These are phyloP conservation scores for Vitis hybrid DNA, from an alignment of 177 flowering plant species.

Conservation along the genomic window DNA sequence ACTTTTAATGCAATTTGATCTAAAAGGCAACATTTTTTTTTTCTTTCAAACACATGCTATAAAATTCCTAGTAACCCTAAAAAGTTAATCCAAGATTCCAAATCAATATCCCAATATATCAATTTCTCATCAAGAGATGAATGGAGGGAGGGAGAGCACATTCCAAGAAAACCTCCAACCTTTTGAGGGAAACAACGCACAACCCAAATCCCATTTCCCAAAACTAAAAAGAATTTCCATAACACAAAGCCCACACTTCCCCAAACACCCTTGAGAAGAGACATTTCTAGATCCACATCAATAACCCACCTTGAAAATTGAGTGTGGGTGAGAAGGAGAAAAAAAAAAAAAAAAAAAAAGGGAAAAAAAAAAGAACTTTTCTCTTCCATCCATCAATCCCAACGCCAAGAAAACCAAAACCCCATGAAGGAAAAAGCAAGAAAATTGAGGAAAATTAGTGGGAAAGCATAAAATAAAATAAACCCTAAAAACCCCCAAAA, in stretches of 20 bases:
- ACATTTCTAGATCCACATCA: constrained; percentile 58
- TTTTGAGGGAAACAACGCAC: constrained; percentile 31
- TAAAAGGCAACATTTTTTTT: too few relatives aligned
- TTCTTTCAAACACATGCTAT: too few relatives aligned
- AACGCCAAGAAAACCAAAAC: constrained; percentile 16
- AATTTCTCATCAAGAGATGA: background rate
- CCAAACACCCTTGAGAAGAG: constrained; percentile 51
- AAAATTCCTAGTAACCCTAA: too few relatives aligned
- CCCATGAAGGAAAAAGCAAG: constrained; percentile 2
- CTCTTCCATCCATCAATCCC: constrained; percentile 76
- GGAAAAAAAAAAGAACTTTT: constrained; percentile 4
- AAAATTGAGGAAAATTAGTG: constrained; percentile 1
- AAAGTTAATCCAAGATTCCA: background rate
- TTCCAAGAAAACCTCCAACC: constrained; percentile 10
- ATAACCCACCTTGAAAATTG: constrained; percentile 54
- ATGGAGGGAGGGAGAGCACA: background rate
- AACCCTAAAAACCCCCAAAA: constrained; percentile 17
- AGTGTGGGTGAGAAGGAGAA: constrained; percentile 10
- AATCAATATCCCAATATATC: background rate
- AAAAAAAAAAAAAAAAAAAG: background rate
- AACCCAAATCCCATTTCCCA: constrained; percentile 33
- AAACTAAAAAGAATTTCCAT: constrained; percentile 32
- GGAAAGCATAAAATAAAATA: background rate
- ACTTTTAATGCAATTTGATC: too few relatives aligned
- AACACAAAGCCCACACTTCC: constrained; percentile 41